Evolutionary conservation across 177 flowering plant genomes (phyloP), one percentile per base, ranked within the genome.

Genomic region (Vitis hybrid): DNA sequence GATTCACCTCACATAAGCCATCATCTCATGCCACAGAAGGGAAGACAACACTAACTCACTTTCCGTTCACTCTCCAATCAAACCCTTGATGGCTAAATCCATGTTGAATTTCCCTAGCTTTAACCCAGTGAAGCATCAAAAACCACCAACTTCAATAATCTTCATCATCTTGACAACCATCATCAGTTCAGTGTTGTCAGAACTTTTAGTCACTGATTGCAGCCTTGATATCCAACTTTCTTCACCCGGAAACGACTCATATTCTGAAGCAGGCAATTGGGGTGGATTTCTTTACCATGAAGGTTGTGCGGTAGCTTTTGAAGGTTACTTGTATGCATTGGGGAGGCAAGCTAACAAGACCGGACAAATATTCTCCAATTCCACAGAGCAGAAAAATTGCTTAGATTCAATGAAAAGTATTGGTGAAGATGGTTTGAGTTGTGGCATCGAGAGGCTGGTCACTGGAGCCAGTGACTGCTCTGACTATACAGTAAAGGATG

Each of bases 391-490:
- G 58, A 68, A 13, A 0, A 51, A 45, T 29, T 82, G 85, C 70
- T 72, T 79, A 12, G 56, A 20, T 26, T 66, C 58, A 10, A 74
- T 79, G 67, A 50, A 69, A 31, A 45, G 11, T 5, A 1, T 26
- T 9, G 72, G 58, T 15, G 51, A 5, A 18, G 65, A 72, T 62
- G 65, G 75, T 16, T 31, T 52, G 6, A 62, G 62, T 20, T 82
- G 85, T 56, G 70, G 77, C 11, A 64, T 79, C 58, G 74, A 72
- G 55, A 74, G 66, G 67, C 74, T 82, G 10, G 73, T 77, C 5
- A 75, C 70, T 31, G 79, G 77, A 69, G 61, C 66, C 13, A 72
- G 79, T 11, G 76, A 72, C 60, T 77, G 85, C 70, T 79, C 82
- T 20, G 74, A 75, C 60, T 77, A 72, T 3, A 50, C 74, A 8